A percentile compares a stretch with the other conserved stretches of the same genome.
Conservation (phyloP, 768 basidiomycete species). For the Tylopilus subfusipes region DNA sequence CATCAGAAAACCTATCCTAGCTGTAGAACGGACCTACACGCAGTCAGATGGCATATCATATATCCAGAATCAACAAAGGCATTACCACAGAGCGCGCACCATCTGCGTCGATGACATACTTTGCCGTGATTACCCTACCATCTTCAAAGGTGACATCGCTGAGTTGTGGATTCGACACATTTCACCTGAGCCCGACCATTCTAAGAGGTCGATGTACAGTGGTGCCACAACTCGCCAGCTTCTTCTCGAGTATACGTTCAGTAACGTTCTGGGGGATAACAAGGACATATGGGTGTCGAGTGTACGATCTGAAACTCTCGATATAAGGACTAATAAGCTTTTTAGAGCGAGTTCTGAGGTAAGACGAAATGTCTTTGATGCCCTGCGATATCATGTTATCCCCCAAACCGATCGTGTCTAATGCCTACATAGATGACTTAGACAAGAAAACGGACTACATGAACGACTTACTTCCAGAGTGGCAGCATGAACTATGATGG, state of each 20-base stretch:
- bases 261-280: background rate
- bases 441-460: slow-evolving; percentile 12
- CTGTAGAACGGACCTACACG: slow-evolving; percentile 39
- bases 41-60: background rate
- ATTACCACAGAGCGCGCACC: slow-evolving; percentile 46
- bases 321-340: background rate
- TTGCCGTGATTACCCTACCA: slow-evolving; percentile 40
- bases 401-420: slow-evolving; percentile 44
- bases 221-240: slow-evolving; percentile 33
- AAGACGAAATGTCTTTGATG: slow-evolving; percentile 18
- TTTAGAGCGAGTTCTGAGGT: slow-evolving; percentile 14
- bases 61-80: background rate
- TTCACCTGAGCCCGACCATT: slow-evolving; percentile 34
- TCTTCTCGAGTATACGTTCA: slow-evolving; percentile 30
- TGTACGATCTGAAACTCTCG: slow-evolving; percentile 24
- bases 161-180: slow-evolving; percentile 27
- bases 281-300: slow-evolving; percentile 40
- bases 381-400: slow-evolving; percentile 37
- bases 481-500: slow-evolving; percentile 46
- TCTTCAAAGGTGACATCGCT: slow-evolving; percentile 46
- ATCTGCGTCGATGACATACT: slow-evolving; percentile 52
- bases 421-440: slow-evolving; percentile 39
- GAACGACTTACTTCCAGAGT: slow-evolving; percentile 44
- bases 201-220: slow-evolving; percentile 38
- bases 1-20: slow-evolving; percentile 37